phyloP scores from a whole-genome alignment of 2,329 filamentous ascomycete genomes.

The Rhytidhysteron rufulum region DNA sequence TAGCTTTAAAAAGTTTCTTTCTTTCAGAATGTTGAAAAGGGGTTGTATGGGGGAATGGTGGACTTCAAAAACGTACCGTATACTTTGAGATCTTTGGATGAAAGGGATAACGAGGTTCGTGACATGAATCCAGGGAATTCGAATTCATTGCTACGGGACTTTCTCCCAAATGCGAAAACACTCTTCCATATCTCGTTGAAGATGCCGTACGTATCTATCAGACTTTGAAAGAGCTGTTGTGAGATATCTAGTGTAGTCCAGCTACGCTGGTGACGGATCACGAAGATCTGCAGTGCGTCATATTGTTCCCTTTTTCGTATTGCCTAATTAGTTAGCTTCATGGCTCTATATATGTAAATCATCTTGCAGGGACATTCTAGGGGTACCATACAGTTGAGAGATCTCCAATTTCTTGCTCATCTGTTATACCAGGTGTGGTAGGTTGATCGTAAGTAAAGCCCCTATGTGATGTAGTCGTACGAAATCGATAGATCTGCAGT shows the following conservation, averaged over 20 bases:
- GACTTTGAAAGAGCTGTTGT: not conserved
- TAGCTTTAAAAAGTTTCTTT: too few relatives aligned
- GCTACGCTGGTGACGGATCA: slow-evolving; percentile 5
- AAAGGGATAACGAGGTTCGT: too few relatives aligned
- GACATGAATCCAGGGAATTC: slow-evolving; percentile 7
- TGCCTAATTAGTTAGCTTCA: not conserved
- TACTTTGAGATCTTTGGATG: too few relatives aligned
- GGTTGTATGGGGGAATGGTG: too few relatives aligned
- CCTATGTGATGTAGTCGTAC: not conserved
- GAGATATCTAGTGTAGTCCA: slow-evolving; percentile 9
- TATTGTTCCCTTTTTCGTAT: not conserved
- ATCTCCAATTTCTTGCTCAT: slow-evolving; percentile 2
- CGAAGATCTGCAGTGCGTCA: slow-evolving; percentile 3
- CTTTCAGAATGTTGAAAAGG: too few relatives aligned
- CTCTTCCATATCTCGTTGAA: slow-evolving; percentile 9
- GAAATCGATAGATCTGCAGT: slow-evolving; percentile 2
- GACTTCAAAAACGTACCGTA: too few relatives aligned
- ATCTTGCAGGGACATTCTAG: not conserved
- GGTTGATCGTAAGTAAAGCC: not conserved
- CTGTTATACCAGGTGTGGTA: not conserved
- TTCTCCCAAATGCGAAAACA: slow-evolving; percentile 3
- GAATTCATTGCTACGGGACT: slow-evolving; percentile 5
- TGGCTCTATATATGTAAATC: not conserved
- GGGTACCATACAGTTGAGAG: slow-evolving; percentile 2
- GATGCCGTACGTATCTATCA: not conserved